Evolutionary conservation across 805 yeast species (phyloP), one percentile per base, ranked within the genome.

Genomic region (Tanozyma kutaoensis): DNA sequence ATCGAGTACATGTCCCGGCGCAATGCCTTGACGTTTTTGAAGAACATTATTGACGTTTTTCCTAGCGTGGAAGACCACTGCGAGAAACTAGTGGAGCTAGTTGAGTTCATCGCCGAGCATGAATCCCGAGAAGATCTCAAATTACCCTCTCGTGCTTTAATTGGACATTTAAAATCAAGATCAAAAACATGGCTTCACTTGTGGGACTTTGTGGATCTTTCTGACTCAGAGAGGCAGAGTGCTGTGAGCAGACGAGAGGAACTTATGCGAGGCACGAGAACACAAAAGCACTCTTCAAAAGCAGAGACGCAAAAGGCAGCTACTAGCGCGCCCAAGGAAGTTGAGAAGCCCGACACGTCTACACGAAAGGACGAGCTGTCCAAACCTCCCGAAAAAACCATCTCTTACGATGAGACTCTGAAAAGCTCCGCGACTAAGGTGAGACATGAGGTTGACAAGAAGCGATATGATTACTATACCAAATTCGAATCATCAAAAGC

Each of bases 71-170:
- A 72, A 27, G 72, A 66, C 16, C 86, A 80, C 30, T 75, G 84
- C 19, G 71, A 68, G 29, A 31, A 42, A 5, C 42, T 85, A 2
- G 48, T 63, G 6, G 52, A 47, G 4, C 48, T 59, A 8, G 53
- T 86, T 19, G 61, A 68, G 17, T 38, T 42, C 2, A 67, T 79
- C 13, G 42, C 69, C 6, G 34, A 46, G 4, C 42, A 46, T 0
- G 96, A 86, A 35, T 44, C 52, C 3, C 66, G 96, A 36, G 86
- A 80, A 29, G 97, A 86, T 49, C 62, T 86, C 39, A 78, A 71
- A 41, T 55, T 86, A 20, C 76, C 95, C 1, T 72, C 84, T 0
- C 71, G 63, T 46, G 86, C 91, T 2, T 58, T 79, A 28, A 53
- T 69, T 27, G 86, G 84, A 0, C 74, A 74, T 33, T 49, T 78